Evolutionary conservation across 2,329 filamentous ascomycete genomes (phyloP), one percentile per base, ranked within the genome.

Genomic region (Allantophomopsis lycopodina): DNA sequence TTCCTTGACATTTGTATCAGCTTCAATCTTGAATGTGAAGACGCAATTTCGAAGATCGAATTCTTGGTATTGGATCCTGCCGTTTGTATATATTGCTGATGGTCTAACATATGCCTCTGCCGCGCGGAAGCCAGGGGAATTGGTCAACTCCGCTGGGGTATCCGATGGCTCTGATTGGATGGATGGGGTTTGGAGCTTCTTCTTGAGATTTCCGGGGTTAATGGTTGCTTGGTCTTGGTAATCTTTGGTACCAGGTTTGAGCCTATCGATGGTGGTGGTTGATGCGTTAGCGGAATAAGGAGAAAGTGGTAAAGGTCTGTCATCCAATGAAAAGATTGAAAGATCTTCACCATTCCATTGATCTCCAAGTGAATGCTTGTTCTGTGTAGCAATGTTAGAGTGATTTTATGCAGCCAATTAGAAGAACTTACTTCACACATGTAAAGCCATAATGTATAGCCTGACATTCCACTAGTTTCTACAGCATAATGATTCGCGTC

Each of bases 291-390:
- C 54, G 4, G 52, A 61, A 42, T 54, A 65, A 5, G 68, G 55
- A 2, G 72, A 73, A 32, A 66, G 53, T 2, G 72, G 68, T 32
- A 80, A 56, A 13, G 67, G 61, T 40, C 76, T 79, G 58, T 98
- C 93, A 55, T 98, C 88, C 5, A 75, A 50, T 0, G 86, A 95
- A 55, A 78, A 82, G 40, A 98, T 91, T 5, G 88, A 95, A 28
- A 98, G 62, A 56, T 98, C 91, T 59, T 98, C 91, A 36, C 91
- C 91, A 49, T 98, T 98, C 91, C 91, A 98, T 48, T 86, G 77
- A 52, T 98, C 91, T 40, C 91, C 91, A 62, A 84, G 80, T 53
- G 80, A 68, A 55, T 98, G 91, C 45, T 81, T 80, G 55, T 96
- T 98, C 70, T 83, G 48, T 10, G 35, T 31, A 39, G 42, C 7